Percentiles rank a stretch among this genome's conserved stretches.
Conservation (phyloP, 1,139 yeast species). For the Geotrichum macrosporum region DNA sequence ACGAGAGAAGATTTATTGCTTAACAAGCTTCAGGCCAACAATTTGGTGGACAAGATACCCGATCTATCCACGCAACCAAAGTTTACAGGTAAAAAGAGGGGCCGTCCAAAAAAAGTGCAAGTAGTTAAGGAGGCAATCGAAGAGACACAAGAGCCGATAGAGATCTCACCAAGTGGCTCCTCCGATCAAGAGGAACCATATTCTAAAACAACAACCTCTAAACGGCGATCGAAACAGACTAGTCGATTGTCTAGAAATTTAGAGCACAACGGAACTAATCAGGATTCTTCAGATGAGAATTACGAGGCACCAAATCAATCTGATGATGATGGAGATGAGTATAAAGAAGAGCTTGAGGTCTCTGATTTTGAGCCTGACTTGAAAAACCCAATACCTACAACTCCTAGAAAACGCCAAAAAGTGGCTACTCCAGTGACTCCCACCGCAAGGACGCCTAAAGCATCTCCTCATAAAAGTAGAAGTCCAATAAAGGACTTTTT, state of each 20-base stretch:
- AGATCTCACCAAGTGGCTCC: background rate
- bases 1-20: background rate
- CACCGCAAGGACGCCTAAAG: slow-evolving; percentile 8
- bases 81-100: background rate
- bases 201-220: too few species aligned
- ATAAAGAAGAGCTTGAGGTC: background rate
- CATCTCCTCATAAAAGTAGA: slow-evolving; percentile 12
- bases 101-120: background rate
- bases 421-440: slow-evolving; percentile 8
- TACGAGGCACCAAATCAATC: background rate
- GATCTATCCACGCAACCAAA: background rate
- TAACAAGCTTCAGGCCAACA: background rate
- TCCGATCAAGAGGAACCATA: too few species aligned
- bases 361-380: slow-evolving; percentile 4
- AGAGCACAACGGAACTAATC: too few species aligned
- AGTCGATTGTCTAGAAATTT: too few species aligned
- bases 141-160: background rate
- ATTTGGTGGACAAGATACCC: background rate
- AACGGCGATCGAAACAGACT: too few species aligned
- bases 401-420: slow-evolving; percentile 13
- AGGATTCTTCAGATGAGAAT: too few species aligned
- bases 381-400: slow-evolving; percentile 11
- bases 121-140: background rate
- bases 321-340: background rate
- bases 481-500: slow-evolving; percentile 18